Conservation (phyloP, 352 stramenopile species). For the Pythium graminicola region DNA sequence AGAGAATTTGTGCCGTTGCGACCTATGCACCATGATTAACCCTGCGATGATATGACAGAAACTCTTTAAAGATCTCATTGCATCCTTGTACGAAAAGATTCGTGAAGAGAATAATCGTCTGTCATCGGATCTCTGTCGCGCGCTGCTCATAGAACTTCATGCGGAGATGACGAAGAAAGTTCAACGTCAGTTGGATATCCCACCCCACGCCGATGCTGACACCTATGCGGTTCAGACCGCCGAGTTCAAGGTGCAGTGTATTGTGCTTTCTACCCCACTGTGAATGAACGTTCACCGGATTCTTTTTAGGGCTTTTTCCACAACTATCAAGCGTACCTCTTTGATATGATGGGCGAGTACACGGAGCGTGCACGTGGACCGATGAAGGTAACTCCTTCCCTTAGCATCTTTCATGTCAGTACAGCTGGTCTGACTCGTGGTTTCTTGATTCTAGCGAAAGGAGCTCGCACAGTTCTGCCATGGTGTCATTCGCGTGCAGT, state of each 20-base stretch:
- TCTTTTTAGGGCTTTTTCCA: conserved; percentile 58
- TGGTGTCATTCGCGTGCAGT: conserved; percentile 39
- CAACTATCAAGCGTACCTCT: conserved; percentile 59
- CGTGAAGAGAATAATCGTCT: conserved; percentile 68
- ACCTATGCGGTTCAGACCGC: conserved; percentile 59
- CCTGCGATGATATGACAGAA: conserved; percentile 37
- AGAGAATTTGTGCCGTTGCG: no score
- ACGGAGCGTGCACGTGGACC: conserved; percentile 58
- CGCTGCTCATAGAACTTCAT: conserved; percentile 50
- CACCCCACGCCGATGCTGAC: conserved; percentile 39
- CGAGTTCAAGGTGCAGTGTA: conserved; percentile 51
- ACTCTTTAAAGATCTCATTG: conserved; percentile 71
- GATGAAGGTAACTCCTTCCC: conserved; percentile 32
- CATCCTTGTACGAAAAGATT: conserved; percentile 58
- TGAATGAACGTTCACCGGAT: no score
- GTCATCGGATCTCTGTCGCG: conserved; percentile 53
- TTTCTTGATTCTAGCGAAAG: conserved; percentile 43
- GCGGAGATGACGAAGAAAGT: conserved; percentile 51
- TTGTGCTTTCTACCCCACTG: not conserved
- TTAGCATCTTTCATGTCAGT: not conserved
- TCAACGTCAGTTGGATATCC: conserved; percentile 42
- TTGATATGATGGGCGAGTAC: conserved; percentile 65
- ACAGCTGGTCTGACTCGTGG: not conserved
- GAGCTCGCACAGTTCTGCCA: conserved; percentile 66
- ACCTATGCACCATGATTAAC: no score